phyloP scores from a whole-genome alignment of 306 rosid genomes.

The Macrotyloma uniflorum region DNA sequence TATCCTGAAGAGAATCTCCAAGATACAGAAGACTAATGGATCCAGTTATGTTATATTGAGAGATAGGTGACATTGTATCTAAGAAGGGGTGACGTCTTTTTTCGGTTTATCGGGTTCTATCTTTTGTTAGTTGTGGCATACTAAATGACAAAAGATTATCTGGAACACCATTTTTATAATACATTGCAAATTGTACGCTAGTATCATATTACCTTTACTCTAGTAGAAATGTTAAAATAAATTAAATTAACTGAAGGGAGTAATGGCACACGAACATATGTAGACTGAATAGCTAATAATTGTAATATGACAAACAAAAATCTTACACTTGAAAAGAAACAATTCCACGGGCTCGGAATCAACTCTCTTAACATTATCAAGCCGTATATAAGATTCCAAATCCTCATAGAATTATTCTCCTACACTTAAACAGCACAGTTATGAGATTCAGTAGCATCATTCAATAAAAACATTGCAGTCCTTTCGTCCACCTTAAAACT shows the following conservation, averaged over 20 bases:
- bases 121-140: neutral
- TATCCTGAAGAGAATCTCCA: conserved; percentile 73
- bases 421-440: too few species aligned
- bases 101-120: neutral
- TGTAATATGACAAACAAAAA: too few species aligned
- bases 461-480: too few species aligned
- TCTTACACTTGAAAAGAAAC: too few species aligned
- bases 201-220: neutral
- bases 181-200: neutral
- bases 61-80: conserved; percentile 40
- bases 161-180: neutral
- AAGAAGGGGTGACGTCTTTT: neutral
- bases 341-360: neutral
- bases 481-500: too few species aligned
- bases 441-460: too few species aligned
- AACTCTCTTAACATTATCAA: neutral
- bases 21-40: conserved; percentile 69
- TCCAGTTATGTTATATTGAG: conserved; percentile 71
- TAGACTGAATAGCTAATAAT: too few species aligned
- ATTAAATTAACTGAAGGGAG: neutral
- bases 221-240: neutral
- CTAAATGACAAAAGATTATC: neutral
- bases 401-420: neutral
- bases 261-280: too few species aligned
- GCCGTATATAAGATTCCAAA: neutral